Evolutionary conservation across 2,329 filamentous ascomycete genomes (phyloP).

Genomic region (Diaporthe destruens): DNA sequence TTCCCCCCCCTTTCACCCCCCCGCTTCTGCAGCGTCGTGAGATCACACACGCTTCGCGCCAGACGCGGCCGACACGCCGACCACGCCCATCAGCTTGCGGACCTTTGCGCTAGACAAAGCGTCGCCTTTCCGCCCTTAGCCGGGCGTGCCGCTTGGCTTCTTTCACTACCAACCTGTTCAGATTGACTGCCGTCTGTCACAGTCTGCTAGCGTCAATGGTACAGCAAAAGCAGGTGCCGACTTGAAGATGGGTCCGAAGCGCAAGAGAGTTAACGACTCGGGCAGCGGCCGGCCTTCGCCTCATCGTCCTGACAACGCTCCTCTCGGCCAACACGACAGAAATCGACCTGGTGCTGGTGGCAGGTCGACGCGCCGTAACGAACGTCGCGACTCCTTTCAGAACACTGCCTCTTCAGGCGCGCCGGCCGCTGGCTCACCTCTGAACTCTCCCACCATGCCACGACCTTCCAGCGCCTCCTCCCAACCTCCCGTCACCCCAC

Average conservation of each 20-base stretch:
- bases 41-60: constrained; percentile 36
- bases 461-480: constrained; percentile 56
- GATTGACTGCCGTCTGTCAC: background rate
- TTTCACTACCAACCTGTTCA: background rate
- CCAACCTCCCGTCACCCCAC: constrained; percentile 45
- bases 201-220: constrained; percentile 33
- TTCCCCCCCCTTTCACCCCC: background rate
- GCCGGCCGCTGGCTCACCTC: constrained; percentile 31
- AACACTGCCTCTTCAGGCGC: constrained; percentile 42
- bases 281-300: constrained; percentile 69
- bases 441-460: constrained; percentile 50
- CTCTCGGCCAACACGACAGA: constrained; percentile 69
- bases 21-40: constrained; percentile 19
- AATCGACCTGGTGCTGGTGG: constrained; percentile 60
- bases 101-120: constrained; percentile 37
- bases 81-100: constrained; percentile 3
- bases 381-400: constrained; percentile 67
- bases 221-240: constrained; percentile 31
- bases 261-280: constrained; percentile 66
- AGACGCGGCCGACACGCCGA: constrained; percentile 24
- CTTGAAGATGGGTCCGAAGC: constrained; percentile 67
- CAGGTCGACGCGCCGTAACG: constrained; percentile 60
- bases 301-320: constrained; percentile 70
- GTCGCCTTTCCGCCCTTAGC: constrained; percentile 10
- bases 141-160: constrained; percentile 1